These are phyloP conservation scores for Amniculicola lignicola DNA, from an alignment of 495 filamentous ascomycete species.

Conservation along the genomic window DNA sequence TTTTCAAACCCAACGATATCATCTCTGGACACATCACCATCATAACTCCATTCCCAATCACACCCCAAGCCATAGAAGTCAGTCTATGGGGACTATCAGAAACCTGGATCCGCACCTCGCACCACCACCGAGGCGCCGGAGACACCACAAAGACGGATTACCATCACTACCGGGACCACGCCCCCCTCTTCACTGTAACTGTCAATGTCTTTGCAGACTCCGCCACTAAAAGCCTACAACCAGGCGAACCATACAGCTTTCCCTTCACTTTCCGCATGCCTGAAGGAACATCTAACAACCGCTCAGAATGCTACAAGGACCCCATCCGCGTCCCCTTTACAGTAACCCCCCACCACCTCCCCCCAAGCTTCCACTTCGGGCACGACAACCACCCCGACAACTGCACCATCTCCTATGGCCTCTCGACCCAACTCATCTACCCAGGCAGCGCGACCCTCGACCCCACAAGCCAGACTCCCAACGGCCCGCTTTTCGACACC, in stretches of 20 bases:
- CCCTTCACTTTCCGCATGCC: constrained; percentile 23
- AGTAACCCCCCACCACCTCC: constrained; percentile 11
- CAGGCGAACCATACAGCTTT: constrained; percentile 15
- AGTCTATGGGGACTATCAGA: constrained; percentile 21
- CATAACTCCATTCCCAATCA: constrained; percentile 7
- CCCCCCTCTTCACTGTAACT: constrained; percentile 18
- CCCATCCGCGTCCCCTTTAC: constrained; percentile 3
- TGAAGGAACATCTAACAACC: constrained; percentile 12
- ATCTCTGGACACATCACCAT: constrained; percentile 20
- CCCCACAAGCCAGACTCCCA: neutral
- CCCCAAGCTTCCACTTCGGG: constrained; percentile 19
- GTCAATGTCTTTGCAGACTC: constrained; percentile 22
- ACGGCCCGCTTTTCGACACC: constrained; percentile 6
- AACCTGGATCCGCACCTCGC: constrained; percentile 13
- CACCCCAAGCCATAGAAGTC: constrained; percentile 23
- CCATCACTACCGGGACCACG: constrained; percentile 22
- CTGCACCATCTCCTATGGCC: constrained; percentile 16
- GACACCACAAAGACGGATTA: constrained; percentile 9
- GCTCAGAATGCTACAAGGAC: constrained; percentile 13
- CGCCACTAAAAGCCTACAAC: neutral
- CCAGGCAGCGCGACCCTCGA: too few relatives aligned
- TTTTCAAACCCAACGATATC: constrained; percentile 18
- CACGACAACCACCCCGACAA: neutral
- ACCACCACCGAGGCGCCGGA: too few relatives aligned
- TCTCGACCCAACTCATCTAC: constrained; percentile 9